A percentile compares a stretch with the other conserved stretches of the same genome.
Evolutionary conservation across 169 alveolate genomes (phyloP).

Genomic region (Plasmodium falciparum): DNA sequence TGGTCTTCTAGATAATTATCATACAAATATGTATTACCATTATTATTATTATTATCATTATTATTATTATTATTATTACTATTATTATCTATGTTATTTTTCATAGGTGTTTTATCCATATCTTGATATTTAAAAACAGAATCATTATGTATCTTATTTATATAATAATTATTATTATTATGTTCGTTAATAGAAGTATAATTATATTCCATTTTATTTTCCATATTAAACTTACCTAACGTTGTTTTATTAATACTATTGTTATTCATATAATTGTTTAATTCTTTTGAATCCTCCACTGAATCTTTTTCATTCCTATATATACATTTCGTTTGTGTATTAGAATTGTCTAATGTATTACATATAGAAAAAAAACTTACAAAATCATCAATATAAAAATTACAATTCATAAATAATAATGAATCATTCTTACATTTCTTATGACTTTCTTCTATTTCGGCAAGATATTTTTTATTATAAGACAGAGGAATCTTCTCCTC

Average conservation of each 20-base stretch:
- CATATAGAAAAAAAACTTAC: slow-evolving; percentile 38
- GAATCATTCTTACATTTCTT: slow-evolving; percentile 6
- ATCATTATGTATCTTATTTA: not conserved
- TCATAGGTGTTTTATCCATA: slow-evolving; percentile 34
- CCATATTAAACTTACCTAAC: not conserved
- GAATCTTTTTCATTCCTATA: not conserved
- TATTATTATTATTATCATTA: not conserved
- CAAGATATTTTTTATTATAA: slow-evolving; percentile 52
- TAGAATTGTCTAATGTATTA: slow-evolving; percentile 9
- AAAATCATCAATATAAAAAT: slow-evolving; percentile 74
- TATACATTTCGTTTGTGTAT: not conserved
- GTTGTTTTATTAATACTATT: not conserved
- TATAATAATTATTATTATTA: not conserved
- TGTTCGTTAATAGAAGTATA: not conserved
- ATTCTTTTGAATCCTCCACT: not conserved
- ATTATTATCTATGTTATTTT: not conserved
- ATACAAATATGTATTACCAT: too few species aligned
- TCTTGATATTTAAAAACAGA: not conserved
- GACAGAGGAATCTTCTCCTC: slow-evolving; percentile 40
- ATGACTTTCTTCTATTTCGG: slow-evolving; percentile 43
- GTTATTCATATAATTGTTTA: not conserved
- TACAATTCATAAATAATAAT: slow-evolving; percentile 34
- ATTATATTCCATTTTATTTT: not conserved
- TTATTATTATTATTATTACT: slow-evolving; percentile 1
- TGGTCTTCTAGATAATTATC: too few species aligned